Base-by-base conservation (phyloP, 2,329 filamentous ascomycete species). In the Botrytis deweyae region DNA sequence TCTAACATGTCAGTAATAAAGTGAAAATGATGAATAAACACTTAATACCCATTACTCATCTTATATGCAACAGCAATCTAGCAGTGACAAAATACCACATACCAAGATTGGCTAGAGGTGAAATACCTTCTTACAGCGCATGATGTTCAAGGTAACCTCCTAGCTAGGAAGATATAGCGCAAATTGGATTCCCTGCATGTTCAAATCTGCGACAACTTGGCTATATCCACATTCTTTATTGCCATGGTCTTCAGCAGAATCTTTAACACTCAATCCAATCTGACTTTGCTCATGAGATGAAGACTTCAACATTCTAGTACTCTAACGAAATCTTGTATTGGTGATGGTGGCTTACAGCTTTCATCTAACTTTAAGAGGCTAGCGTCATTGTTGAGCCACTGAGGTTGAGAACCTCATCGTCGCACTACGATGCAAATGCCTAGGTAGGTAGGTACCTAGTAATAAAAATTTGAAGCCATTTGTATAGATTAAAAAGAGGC, bases 401-500 rank as follows among this genome's bases (percentile, higher is more conserved):
- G 12, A 16, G 14, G 9, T 22, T 52, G 22, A 40, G 46, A 55
- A 55, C 25, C 16, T 55, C 33, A 22, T 67, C 14, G 65, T 67
- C 65, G 46, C 46, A 67, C 46, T 67, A 67, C 46, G 36, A 67
- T 25, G 10, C 22, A 16, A 55, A 55, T n/a, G 4, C 25, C 25
- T 33, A 29, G 29, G 29, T 29, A 29, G 29, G 29, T 29, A 29
- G 29, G 29, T 29, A 33, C 33, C 33, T 16, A n/a, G 49, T n/a
- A 3, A 55, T n/a, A 14, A 66, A 2, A 52, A 38, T 9, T 8
- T n/a, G 3, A 36, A 46, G n/a, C 9, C 0, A 29, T 4, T 55
- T 18, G 16, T 18, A 18, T 8, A 18, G n/a, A 12, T 55, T 3
- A 2, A 1, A 18, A 1, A 29, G 6, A 18, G 3, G n/a, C 6